Evolutionary conservation across 192 early-diverging fungal species (phyloP).

Genomic region (Mortierella alpina): DNA sequence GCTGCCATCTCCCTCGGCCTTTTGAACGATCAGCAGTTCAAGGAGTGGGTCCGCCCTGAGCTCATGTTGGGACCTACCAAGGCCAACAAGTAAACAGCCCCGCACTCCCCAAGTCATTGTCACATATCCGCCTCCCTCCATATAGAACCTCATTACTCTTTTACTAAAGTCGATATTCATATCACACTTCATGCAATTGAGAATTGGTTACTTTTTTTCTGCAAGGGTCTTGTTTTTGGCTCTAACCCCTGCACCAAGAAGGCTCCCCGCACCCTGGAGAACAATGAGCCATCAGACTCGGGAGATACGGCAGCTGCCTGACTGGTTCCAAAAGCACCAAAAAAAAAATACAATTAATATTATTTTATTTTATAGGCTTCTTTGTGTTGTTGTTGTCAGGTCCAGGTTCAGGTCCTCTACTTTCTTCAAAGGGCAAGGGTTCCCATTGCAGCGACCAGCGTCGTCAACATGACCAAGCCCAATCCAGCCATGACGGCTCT

Average conservation of each 20-base stretch:
- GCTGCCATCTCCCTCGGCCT: constrained; percentile 90
- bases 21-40: constrained; percentile 92
- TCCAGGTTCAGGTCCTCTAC: background rate
- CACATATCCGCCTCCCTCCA: constrained; percentile 2
- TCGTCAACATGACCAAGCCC: constrained; percentile 7
- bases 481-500: constrained; percentile 4
- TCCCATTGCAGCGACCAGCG: constrained; percentile 24
- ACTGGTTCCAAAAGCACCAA: background rate
- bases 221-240: background rate
- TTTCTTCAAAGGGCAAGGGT: constrained; percentile 9
- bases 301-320: background rate
- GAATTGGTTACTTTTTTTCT: background rate
- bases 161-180: background rate
- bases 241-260: background rate
- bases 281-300: no score
- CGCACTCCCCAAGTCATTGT: background rate
- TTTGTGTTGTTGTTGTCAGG: background rate
- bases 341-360: background rate
- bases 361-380: background rate
- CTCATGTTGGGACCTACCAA: constrained; percentile 78
- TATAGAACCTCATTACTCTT: constrained; percentile 11
- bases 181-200: background rate
- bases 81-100: constrained; percentile 38
- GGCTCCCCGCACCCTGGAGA: no score
- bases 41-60: constrained; percentile 95